Base-by-base conservation (phyloP, 164 flowering plant species). In the grape (Vitis vinifera) region DNA sequence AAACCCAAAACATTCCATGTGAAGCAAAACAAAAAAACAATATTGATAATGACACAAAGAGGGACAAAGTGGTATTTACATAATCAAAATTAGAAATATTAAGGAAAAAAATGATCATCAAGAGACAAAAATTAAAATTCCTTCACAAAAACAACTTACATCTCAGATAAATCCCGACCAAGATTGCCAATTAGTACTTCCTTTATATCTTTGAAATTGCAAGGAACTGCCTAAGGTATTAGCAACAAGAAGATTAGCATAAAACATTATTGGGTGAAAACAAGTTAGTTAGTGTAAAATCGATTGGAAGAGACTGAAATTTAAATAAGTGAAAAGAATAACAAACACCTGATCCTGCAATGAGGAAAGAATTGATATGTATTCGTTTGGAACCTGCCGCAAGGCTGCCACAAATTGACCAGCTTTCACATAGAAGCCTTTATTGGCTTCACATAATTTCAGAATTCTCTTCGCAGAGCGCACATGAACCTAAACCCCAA, bases 401-500 rank as follows among this genome's bases (percentile, higher is more conserved):
- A 89, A 1, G 16, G 97, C 84, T 59, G 89, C 92, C 81, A 82
- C 88, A 82, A 93, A 95, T 72, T 95, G 99, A 53, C 93, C 98
- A 75, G 97, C 98, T 85, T 95, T 95, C 51, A 89, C 87, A 78
- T 95, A 95, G 68, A 95, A 89, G 11, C 99, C 99, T 87, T 80
- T 93, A 65, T 95, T 95, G 55, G 72, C 62, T 77, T 95, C 92
- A 78, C 98, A 93, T 56, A 95, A 64, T 68, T 75, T 84, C 73
- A 83, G 72, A 59, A 95, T 78, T 79, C 97, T 90, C 77, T 75
- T 84, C 15, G 98, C 98, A 1, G 98, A 87, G 12, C 99, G 87
- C 65, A 78, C 73, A 82, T 95, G 98, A 71, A 95, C 93, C 98
- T 95, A 73, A 52, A 69, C 16, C 1, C 55, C 27, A 37, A 16